A percentile compares a stretch with the other conserved stretches of the same genome.
Conservation (phyloP, 192 early-diverging fungal species). For the Backusella parvicylindrica region DNA sequence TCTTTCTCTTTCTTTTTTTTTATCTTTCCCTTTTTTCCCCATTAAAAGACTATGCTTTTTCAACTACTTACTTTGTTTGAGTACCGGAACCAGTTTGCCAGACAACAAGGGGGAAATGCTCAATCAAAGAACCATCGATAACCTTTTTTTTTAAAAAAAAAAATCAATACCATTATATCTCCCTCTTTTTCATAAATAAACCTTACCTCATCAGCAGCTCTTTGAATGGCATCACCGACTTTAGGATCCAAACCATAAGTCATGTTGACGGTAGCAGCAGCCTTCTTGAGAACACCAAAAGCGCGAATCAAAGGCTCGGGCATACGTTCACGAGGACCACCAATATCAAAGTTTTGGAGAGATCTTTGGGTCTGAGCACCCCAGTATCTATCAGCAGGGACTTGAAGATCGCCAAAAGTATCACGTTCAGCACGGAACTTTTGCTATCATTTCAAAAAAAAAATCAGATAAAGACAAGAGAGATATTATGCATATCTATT, state of each 20-base stretch:
- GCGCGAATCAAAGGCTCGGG: constrained; percentile 93
- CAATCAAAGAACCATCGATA: constrained; percentile 86
- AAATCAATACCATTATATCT: background rate
- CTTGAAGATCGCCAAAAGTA: constrained; percentile 93
- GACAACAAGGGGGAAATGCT: constrained; percentile 98
- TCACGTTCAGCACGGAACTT: constrained; percentile 76
- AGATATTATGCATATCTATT: background rate
- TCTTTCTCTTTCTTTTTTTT: background rate
- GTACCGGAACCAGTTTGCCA: constrained; percentile 99
- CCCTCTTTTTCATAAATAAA: background rate
- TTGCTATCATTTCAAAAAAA: constrained; percentile 38
- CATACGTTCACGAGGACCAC: constrained; percentile 89
- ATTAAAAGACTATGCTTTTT: background rate
- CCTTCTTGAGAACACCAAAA: constrained; percentile 94
- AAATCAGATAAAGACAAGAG: background rate
- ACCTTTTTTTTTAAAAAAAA: constrained; percentile 50
- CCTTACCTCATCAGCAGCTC: constrained; percentile 79
- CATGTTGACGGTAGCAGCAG: constrained; percentile 92
- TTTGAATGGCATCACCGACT: constrained; percentile 84
- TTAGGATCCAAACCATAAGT: constrained; percentile 79
- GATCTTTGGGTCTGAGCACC: constrained; percentile 96
- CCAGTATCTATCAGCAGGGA: constrained; percentile 95
- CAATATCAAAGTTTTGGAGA: constrained; percentile 97
- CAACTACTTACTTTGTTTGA: constrained; percentile 71
- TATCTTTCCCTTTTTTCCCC: background rate